phyloP scores from a whole-genome alignment of 2,329 filamentous ascomycete genomes.

The Penicillium sp. region DNA sequence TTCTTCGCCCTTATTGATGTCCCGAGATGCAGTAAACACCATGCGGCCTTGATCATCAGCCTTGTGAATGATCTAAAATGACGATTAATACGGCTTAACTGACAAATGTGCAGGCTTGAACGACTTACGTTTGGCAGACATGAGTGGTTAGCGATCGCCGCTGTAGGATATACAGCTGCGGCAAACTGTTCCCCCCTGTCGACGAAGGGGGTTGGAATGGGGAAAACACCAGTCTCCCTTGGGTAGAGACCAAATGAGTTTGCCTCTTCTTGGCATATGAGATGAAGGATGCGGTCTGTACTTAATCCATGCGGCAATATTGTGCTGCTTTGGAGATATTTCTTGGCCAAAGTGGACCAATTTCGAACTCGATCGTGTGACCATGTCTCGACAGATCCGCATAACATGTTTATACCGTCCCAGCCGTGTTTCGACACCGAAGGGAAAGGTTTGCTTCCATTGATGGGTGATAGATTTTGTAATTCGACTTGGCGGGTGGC shows the following conservation, averaged over 20 bases:
- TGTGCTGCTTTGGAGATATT: conserved; percentile 26
- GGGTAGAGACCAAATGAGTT: conserved; percentile 29
- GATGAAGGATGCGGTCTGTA: conserved; percentile 19
- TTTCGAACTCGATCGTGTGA: conserved; percentile 26
- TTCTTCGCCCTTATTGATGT: conserved; percentile 31
- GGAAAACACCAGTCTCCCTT: conserved; percentile 21
- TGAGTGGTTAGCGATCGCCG: conserved; percentile 26
- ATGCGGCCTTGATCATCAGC: conserved; percentile 30
- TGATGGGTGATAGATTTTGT: background rate
- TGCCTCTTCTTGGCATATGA: conserved; percentile 28
- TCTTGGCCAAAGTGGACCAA: conserved; percentile 30
- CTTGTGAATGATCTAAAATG: conserved; percentile 29
- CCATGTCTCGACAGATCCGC: conserved; percentile 32
- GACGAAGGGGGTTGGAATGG: conserved; percentile 7
- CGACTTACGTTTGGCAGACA: conserved; percentile 25
- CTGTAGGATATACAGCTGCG: conserved; percentile 25
- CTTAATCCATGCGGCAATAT: conserved; percentile 18
- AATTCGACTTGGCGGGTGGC: conserved; percentile 21
- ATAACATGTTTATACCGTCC: conserved; percentile 27
- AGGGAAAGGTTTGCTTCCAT: background rate
- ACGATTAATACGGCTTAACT: background rate
- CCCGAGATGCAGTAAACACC: conserved; percentile 30
- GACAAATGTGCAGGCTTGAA: background rate
- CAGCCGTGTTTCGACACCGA: conserved; percentile 19
- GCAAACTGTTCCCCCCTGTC: conserved; percentile 24